Percentiles rank a stretch among this genome's conserved stretches.
These are phyloP conservation scores for Tulasnella sp. DNA, from an alignment of 768 basidiomycete genomes.

Conservation along the genomic window DNA sequence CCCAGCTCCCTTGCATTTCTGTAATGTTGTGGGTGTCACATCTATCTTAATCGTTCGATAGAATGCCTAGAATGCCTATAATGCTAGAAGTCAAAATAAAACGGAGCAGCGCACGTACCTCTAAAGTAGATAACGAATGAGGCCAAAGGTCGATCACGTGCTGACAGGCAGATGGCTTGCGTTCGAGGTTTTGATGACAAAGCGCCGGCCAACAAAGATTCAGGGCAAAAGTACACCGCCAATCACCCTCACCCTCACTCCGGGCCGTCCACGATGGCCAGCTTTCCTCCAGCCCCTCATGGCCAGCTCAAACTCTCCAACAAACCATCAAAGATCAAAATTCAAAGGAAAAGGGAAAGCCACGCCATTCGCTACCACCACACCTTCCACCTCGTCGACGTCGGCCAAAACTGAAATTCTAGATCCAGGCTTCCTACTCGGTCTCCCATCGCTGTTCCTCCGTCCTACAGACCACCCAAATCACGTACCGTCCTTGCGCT, in stretches of 20 bases:
- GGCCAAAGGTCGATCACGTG: too few species aligned
- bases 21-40: too few species aligned
- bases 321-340: not conserved
- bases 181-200: too few species aligned
- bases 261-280: not conserved
- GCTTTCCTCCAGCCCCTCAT: not conserved
- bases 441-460: slow-evolving; percentile 50
- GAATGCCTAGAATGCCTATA: too few species aligned
- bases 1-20: too few species aligned
- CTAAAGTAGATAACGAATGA: too few species aligned
- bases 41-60: too few species aligned
- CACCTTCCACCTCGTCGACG: not conserved
- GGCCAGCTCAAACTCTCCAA: slow-evolving; percentile 2
- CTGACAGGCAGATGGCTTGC: too few species aligned
- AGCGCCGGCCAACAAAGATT: too few species aligned
- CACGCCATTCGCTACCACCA: not conserved
- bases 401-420: slow-evolving; percentile 29
- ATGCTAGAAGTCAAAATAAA: too few species aligned
- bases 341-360: slow-evolving; percentile 8
- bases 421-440: slow-evolving; percentile 46
- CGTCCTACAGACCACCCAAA: slow-evolving; percentile 57
- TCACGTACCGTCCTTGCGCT: slow-evolving; percentile 49
- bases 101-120: too few species aligned
- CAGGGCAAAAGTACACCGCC: too few species aligned
- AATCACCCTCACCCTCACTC: not conserved